Percentiles rank a stretch among this genome's conserved stretches.
These are phyloP conservation scores for Sclerospora graminicola DNA, from an alignment of 352 stramenopile genomes.

Conservation along the genomic window DNA sequence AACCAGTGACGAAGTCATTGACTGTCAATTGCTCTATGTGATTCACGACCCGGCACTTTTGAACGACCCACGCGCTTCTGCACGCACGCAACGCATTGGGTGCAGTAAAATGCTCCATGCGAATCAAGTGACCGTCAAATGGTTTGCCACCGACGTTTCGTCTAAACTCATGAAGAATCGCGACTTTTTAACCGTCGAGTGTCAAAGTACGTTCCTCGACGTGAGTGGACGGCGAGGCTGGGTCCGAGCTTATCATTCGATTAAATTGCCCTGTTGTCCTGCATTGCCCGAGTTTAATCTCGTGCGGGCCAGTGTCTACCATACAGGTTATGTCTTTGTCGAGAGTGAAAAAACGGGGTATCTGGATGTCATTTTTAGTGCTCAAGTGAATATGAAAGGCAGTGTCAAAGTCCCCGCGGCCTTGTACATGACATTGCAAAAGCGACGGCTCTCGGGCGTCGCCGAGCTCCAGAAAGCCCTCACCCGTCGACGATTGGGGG, in stretches of 20 bases:
- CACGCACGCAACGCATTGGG: constrained; percentile 2
- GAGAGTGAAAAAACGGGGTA: constrained; percentile 49
- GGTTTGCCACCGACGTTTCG: constrained; percentile 38
- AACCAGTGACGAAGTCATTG: constrained; percentile 36
- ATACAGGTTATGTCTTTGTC: constrained; percentile 64
- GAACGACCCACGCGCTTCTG: constrained; percentile 20
- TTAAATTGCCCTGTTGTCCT: constrained; percentile 54
- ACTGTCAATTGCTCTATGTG: constrained; percentile 53
- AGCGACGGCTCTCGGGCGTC: constrained; percentile 39
- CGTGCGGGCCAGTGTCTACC: constrained; percentile 58
- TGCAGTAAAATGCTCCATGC: constrained; percentile 27
- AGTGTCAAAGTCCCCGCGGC: constrained; percentile 30
- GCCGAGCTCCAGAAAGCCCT: constrained; percentile 40
- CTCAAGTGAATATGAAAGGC: constrained; percentile 59
- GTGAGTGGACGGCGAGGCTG: constrained; percentile 47
- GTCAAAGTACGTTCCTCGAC: constrained; percentile 60
- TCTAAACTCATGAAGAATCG: constrained; percentile 58
- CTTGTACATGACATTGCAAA: constrained; percentile 43
- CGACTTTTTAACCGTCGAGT: constrained; percentile 67
- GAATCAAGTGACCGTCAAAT: constrained; percentile 66
- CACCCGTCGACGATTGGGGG: constrained; percentile 35
- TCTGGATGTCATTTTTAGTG: constrained; percentile 52
- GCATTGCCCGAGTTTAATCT: constrained; percentile 38
- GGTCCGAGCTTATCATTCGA: constrained; percentile 60
- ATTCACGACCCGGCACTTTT: constrained; percentile 24